These are phyloP conservation scores for Candida morakotiae DNA, from an alignment of 805 yeast species.

Conservation along the genomic window DNA sequence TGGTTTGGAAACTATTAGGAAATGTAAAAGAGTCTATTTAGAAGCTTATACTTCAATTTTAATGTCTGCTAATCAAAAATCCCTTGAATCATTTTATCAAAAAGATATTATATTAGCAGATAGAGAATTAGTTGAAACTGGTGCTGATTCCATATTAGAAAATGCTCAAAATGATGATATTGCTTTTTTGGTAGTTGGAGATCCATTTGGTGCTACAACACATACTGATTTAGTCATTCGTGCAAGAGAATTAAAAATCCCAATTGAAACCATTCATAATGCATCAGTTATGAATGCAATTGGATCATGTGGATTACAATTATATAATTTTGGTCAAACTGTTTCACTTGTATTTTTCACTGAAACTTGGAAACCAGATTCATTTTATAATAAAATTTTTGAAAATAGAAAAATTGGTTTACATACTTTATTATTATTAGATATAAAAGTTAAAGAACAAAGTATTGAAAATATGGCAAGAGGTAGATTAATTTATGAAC, in stretches of 20 bases:
- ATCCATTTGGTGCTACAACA: conserved; percentile 97
- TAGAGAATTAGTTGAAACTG: conserved; percentile 88
- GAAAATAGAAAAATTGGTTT: conserved; percentile 89
- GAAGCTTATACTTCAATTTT: conserved; percentile 94
- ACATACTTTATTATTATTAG: conserved; percentile 84
- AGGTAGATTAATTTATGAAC: conserved; percentile 89
- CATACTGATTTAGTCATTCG: conserved; percentile 91
- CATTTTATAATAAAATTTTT: conserved; percentile 83
- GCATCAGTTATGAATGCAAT: conserved; percentile 98
- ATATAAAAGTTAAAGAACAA: conserved; percentile 95
- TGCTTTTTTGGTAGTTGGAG: conserved; percentile 96
- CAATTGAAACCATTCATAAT: conserved; percentile 82
- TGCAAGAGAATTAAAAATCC: conserved; percentile 79
- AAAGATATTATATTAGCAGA: conserved; percentile 85
- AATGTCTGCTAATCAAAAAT: conserved; percentile 81
- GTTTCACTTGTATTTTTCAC: conserved; percentile 96
- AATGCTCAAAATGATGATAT: conserved; percentile 78
- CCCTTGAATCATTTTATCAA: conserved; percentile 81
- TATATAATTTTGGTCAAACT: conserved; percentile 94
- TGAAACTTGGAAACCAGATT: conserved; percentile 93
- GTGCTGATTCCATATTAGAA: conserved; percentile 75
- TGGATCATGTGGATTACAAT: conserved; percentile 95
- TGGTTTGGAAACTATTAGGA: conserved; percentile 79
- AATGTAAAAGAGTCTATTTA: conserved; percentile 84
- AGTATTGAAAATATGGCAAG: conserved; percentile 91